Evolutionary conservation across 2,329 filamentous ascomycete species (phyloP).

Genomic region (Amylocarpus encephaloides): DNA sequence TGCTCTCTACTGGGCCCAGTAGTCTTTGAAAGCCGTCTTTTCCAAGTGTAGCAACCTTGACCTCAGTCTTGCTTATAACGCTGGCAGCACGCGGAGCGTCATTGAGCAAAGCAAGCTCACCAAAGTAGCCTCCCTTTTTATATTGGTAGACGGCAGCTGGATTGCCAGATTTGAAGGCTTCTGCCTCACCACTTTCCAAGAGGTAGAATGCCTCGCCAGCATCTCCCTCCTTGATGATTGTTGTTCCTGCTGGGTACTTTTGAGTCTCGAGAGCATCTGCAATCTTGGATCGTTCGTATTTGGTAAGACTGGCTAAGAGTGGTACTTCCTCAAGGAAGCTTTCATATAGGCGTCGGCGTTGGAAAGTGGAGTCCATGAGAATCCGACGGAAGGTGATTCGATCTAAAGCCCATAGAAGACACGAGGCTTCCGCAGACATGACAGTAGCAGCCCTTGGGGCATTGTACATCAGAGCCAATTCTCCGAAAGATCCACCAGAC

Average conservation of each 20-base stretch:
- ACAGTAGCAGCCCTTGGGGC: constrained; percentile 93
- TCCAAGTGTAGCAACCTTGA: constrained; percentile 87
- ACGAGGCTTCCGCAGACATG: constrained; percentile 69
- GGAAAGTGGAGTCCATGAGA: constrained; percentile 96
- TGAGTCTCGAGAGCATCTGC: constrained; percentile 90
- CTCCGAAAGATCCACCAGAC: constrained; percentile 84
- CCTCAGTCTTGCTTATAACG: constrained; percentile 74
- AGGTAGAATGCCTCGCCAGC: constrained; percentile 89
- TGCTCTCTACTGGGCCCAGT: constrained; percentile 85
- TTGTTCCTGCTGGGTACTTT: constrained; percentile 72
- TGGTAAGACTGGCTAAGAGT: constrained; percentile 72
- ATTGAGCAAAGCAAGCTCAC: constrained; percentile 87
- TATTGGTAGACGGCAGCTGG: constrained; percentile 72
- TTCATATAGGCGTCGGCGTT: constrained; percentile 93
- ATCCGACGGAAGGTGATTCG: constrained; percentile 96
- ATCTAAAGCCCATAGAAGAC: constrained; percentile 89
- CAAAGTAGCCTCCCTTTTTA: constrained; percentile 91
- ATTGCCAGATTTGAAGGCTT: constrained; percentile 73
- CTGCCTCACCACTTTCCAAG: constrained; percentile 78
- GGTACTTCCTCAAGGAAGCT: constrained; percentile 93
- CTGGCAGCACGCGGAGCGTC: constrained; percentile 90
- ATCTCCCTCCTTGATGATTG: constrained; percentile 88
- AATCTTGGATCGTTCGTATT: constrained; percentile 95
- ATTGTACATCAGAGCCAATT: constrained; percentile 98
- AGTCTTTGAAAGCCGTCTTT: constrained; percentile 94